Conservation (phyloP, 2,329 filamentous ascomycete species). For the Neurospora crassa region DNA sequence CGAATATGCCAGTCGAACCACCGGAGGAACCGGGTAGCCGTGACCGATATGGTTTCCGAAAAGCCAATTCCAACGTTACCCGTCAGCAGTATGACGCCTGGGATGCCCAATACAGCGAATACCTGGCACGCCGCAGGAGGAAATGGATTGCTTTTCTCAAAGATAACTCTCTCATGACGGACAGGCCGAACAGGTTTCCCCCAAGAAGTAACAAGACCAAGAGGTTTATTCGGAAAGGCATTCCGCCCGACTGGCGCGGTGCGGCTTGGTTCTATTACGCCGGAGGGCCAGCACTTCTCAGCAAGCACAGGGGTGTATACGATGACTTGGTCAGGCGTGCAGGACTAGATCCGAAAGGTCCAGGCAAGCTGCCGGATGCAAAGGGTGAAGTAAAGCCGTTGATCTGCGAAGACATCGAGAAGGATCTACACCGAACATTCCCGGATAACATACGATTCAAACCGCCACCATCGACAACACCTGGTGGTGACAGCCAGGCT, state of each 20-base stretch:
- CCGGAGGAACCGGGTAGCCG: conserved; percentile 42
- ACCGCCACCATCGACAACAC: conserved; percentile 15
- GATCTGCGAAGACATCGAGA: conserved; percentile 84
- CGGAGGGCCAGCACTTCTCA: conserved; percentile 70
- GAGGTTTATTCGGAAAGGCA: conserved; percentile 83
- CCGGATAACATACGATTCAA: conserved; percentile 91
- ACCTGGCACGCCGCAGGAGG: conserved; percentile 61
- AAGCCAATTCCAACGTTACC: conserved; percentile 70
- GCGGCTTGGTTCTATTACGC: conserved; percentile 96
- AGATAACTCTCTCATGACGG: conserved; percentile 63
- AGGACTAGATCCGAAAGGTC: conserved; percentile 12
- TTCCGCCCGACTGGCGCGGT: conserved; percentile 89
- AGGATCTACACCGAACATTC: conserved; percentile 87
- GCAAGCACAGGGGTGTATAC: conserved; percentile 70
- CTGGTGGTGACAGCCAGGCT: conserved; percentile 14
- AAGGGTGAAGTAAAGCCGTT: conserved; percentile 49
- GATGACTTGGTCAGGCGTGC: conserved; percentile 52
- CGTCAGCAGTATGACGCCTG: conserved; percentile 72
- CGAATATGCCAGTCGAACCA: conserved; percentile 25
- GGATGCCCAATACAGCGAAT: conserved; percentile 65
- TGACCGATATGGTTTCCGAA: conserved; percentile 89
- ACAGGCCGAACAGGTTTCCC: conserved; percentile 68
- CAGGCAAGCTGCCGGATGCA: conserved; percentile 7
- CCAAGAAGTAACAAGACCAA: conserved; percentile 74
- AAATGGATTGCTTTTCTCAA: conserved; percentile 78